phyloP scores from a whole-genome alignment of 768 basidiomycete species.

The Galerina sulciceps region DNA sequence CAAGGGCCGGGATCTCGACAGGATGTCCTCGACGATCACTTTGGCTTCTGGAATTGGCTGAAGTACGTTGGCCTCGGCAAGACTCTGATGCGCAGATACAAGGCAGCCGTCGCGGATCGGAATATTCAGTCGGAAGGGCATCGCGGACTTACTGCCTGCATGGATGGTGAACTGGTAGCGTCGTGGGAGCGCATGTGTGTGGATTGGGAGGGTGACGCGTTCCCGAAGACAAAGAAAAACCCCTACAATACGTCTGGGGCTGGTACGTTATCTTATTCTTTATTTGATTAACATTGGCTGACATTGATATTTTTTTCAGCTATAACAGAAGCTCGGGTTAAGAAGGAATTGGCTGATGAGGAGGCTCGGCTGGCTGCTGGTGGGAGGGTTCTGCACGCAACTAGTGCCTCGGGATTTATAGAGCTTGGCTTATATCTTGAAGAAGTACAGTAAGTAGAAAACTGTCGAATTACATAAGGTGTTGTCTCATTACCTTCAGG shows the following conservation, averaged over 20 bases:
- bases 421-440: constrained; percentile 19
- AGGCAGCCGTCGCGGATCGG: constrained; percentile 12
- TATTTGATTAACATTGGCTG: neutral
- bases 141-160: constrained; percentile 7
- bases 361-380: neutral
- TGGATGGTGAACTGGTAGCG: neutral
- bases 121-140: constrained; percentile 18
- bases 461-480: neutral
- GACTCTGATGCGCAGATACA: constrained; percentile 11
- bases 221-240: constrained; percentile 9
- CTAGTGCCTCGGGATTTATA: constrained; percentile 14
- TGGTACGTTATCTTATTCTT: neutral
- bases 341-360: constrained; percentile 1
- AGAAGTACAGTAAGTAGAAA: constrained; percentile 23
- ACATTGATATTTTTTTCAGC: neutral
- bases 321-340: constrained; percentile 2
- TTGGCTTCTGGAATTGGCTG: constrained; percentile 31
- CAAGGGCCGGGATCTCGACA: constrained; percentile 33
- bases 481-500: neutral
- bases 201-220: constrained; percentile 14
- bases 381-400: constrained; percentile 8
- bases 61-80: constrained; percentile 25
- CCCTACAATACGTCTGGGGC: constrained; percentile 5
- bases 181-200: constrained; percentile 19
- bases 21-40: constrained; percentile 37